Percentiles rank a stretch among this genome's conserved stretches.
These are phyloP conservation scores for Anethum foeniculum DNA, from an alignment of 140 eudicot species.

Conservation along the genomic window DNA sequence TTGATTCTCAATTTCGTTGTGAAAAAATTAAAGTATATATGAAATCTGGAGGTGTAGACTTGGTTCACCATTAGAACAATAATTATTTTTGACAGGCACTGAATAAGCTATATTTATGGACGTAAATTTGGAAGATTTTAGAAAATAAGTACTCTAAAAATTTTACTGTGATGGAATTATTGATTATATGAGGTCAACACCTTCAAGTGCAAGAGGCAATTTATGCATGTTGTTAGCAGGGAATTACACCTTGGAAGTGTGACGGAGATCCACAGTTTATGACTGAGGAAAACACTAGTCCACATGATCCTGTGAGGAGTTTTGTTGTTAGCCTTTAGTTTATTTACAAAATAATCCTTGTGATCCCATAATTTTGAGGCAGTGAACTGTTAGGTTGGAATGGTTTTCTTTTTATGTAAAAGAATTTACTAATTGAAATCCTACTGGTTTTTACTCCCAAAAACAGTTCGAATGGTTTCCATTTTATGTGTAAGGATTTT, in stretches of 20 bases:
- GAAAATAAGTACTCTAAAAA: not conserved
- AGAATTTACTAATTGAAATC: no score
- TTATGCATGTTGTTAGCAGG: not conserved
- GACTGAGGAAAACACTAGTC: not conserved
- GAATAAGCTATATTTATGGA: not conserved
- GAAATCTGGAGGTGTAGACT: not conserved
- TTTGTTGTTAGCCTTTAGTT: not conserved
- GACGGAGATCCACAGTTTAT: not conserved
- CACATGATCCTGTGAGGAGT: not conserved
- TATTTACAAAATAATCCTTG: not conserved
- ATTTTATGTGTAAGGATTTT: not conserved
- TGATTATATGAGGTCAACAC: not conserved
- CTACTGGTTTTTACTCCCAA: no score
- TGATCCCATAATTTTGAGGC: not conserved
- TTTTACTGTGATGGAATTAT: not conserved
- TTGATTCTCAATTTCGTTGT: not conserved
- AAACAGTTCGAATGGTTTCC: no score
- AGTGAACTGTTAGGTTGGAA: not conserved
- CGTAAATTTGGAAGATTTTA: not conserved
- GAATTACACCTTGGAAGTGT: not conserved
- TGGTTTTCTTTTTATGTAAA: not conserved
- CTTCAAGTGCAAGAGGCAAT: not conserved
- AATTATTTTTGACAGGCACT: not conserved
- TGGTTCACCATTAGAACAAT: not conserved
- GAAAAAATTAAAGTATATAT: not conserved